These are phyloP conservation scores for Penicillium vulpinum DNA, from an alignment of 2,329 filamentous ascomycete genomes.

Conservation along the genomic window DNA sequence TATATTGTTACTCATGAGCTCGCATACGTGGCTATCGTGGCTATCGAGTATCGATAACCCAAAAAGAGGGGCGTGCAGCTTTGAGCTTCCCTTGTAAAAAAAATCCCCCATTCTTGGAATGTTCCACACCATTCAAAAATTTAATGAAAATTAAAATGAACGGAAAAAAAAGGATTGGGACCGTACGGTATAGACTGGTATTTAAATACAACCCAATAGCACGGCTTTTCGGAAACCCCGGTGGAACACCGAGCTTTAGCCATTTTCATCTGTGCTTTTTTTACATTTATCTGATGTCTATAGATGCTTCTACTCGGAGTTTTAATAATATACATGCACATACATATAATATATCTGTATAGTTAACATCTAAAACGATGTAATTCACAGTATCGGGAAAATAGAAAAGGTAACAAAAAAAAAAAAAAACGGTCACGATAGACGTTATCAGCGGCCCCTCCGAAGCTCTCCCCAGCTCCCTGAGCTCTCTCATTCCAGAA, in stretches of 20 bases:
- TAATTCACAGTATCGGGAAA: not conserved
- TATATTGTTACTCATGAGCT: not conserved
- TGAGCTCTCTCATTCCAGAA: constrained; percentile 22
- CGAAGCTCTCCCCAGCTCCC: constrained; percentile 28
- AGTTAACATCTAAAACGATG: no score
- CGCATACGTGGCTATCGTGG: constrained; percentile 3
- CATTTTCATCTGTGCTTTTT: not conserved
- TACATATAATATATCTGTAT: no score
- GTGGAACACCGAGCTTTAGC: constrained; percentile 16
- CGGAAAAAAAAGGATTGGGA: not conserved
- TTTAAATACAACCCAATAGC: constrained; percentile 7
- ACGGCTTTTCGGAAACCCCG: constrained; percentile 20
- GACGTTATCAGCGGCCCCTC: constrained; percentile 31
- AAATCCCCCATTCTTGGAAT: constrained; percentile 2
- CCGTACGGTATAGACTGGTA: constrained; percentile 1
- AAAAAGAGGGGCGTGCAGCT: constrained; percentile 8
- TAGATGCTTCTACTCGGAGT: not conserved
- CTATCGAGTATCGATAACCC: constrained; percentile 13
- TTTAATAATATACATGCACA: no score
- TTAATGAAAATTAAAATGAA: no score
- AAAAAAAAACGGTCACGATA: constrained; percentile 16
- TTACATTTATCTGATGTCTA: not conserved
- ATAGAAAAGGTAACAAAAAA: not conserved
- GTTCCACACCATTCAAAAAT: not conserved
- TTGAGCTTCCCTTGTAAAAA: constrained; percentile 5